Evolutionary conservation across 192 early-diverging fungal species (phyloP), one percentile per base, ranked within the genome.

Genomic region (Coemansia sp.): DNA sequence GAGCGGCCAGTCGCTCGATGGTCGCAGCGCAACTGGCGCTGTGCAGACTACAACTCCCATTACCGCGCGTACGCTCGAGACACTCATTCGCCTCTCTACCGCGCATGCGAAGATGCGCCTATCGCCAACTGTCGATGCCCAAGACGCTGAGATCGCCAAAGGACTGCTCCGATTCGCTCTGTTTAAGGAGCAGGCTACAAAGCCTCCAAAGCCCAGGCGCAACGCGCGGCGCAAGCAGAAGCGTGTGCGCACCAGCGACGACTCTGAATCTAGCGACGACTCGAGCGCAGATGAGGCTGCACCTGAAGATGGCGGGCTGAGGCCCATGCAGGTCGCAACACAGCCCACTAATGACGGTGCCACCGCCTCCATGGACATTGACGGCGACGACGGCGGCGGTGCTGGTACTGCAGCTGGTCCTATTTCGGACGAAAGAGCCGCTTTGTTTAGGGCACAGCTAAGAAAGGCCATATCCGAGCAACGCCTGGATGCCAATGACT

Each of bases 41-140:
- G 89, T 89, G 65, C 85, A 92, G 76, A 89, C 93, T 83, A 97
- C 95, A 1, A 85, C 94, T 35, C 97, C 97, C n/a, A 87, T 98
- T 62, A 99, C 97, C 11, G 89, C 95, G n/a, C 93, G 97, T 87
- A 96, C 97, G 17, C 84, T 99, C 19, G 97, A 99, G 78, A 98
- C 97, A 4, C 84, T 99, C 41, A 97, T 99, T 71, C 93, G 97
- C 81, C 78, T 99, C 61, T 88, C 95, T 1, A 95, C 97, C 6
- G 94, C 97, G 14, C 95, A 99, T 74, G 95, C 97, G 50, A 99
- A 99, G 83, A 82, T 88, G 52, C 86, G 97, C 25, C 79, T 99
- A 67, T 92, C 91, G 59, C 80, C 85, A 35, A 69, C 69, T 6
- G 95, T 99, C 6, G 89, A 93, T 43, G 84, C 90, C 62, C 79